phyloP scores from a whole-genome alignment of 1,284 basidiomycete species.

The Neotropicomus parvogracilis region DNA sequence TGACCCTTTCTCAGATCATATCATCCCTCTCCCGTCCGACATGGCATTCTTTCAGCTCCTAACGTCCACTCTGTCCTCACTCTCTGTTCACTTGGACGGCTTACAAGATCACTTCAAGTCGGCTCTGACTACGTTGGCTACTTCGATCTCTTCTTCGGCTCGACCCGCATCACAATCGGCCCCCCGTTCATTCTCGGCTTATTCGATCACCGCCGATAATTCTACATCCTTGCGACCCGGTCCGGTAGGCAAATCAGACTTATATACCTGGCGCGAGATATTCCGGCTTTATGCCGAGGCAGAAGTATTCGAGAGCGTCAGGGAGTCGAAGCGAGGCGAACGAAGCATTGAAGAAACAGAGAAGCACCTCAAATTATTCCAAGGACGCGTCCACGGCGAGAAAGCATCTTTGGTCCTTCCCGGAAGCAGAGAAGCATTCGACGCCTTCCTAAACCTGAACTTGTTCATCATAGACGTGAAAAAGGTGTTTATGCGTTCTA shows the following conservation, averaged over 20 bases:
- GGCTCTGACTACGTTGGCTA: constrained; percentile 60
- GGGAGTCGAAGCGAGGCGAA: constrained; percentile 76
- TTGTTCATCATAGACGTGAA: constrained; percentile 81
- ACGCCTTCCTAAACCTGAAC: constrained; percentile 81
- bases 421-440: constrained; percentile 64
- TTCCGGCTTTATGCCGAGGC: constrained; percentile 86
- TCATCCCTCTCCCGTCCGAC: constrained; percentile 82
- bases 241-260: constrained; percentile 49
- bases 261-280: constrained; percentile 92
- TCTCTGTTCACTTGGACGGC: constrained; percentile 61
- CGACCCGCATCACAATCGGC: constrained; percentile 52
- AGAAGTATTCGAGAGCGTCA: constrained; percentile 81
- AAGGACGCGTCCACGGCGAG: constrained; percentile 58
- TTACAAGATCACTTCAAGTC: constrained; percentile 64
- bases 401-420: constrained; percentile 58
- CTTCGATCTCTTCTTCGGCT: constrained; percentile 56
- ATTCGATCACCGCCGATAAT: constrained; percentile 43
- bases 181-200: constrained; percentile 41
- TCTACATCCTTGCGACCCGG: constrained; percentile 35
- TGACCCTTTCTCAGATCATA: constrained; percentile 48
- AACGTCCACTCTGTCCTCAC: constrained; percentile 64
- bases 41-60: constrained; percentile 80
- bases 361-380: constrained; percentile 66
- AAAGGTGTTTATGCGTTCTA: constrained; percentile 48
- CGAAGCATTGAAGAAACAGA: constrained; percentile 73